Conservation (phyloP, 176 grass and related monocot genomes). For the maize (Zea mays) region DNA sequence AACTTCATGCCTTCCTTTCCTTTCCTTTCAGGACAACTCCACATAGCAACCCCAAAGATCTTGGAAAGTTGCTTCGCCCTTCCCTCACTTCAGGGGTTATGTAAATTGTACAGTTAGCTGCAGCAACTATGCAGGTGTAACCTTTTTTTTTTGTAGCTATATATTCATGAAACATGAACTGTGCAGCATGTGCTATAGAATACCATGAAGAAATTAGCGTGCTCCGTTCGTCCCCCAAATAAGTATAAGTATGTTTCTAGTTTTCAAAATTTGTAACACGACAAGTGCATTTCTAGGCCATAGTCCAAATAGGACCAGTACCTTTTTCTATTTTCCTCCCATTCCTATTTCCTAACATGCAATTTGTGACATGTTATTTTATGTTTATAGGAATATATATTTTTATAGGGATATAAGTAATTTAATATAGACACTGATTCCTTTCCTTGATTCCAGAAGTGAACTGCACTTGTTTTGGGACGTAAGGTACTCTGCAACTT, state of each 20-base stretch:
- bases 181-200: conserved; percentile 17
- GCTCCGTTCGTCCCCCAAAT: neutral
- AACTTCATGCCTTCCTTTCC: neutral
- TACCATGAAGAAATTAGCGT: neutral
- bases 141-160: conserved; percentile 1
- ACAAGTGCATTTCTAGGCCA: too few species aligned
- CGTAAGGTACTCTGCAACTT: too few species aligned
- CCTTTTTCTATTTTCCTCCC: too few species aligned
- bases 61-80: neutral
- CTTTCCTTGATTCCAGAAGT: too few species aligned
- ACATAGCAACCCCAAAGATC: conserved; percentile 17
- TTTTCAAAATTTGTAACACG: too few species aligned
- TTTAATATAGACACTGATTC: too few species aligned
- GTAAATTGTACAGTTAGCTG: conserved; percentile 36
- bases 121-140: conserved; percentile 35
- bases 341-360: too few species aligned
- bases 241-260: neutral
- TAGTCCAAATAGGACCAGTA: too few species aligned
- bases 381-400: too few species aligned
- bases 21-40: conserved; percentile 23
- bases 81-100: neutral
- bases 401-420: too few species aligned
- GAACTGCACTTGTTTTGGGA: too few species aligned
- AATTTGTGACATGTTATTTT: too few species aligned
- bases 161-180: conserved; percentile 17